Evolutionary conservation across 805 yeast genomes (phyloP).

Genomic region (Lipomyces anomalus): DNA sequence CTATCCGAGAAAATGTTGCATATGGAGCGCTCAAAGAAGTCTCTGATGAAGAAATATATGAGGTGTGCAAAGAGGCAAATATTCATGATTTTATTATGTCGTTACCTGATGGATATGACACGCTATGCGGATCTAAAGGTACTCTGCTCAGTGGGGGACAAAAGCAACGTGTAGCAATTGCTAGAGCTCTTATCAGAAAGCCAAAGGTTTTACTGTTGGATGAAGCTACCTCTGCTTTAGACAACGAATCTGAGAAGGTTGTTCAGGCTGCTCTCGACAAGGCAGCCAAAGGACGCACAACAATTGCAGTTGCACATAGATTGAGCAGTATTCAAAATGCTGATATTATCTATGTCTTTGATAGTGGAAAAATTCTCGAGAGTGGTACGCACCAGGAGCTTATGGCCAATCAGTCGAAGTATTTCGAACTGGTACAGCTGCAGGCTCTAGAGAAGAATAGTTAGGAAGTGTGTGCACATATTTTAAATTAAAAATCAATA

Average conservation of each 20-base stretch:
- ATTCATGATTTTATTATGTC: conserved; percentile 45
- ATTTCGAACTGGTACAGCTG: conserved; percentile 38
- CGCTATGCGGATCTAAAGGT: conserved; percentile 45
- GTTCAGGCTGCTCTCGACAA: conserved; percentile 56
- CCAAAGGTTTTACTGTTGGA: conserved; percentile 53
- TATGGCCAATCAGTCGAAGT: conserved; percentile 33
- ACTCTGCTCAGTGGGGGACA: conserved; percentile 58
- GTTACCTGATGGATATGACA: conserved; percentile 50
- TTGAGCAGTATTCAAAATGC: conserved; percentile 55
- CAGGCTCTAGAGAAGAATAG: conserved; percentile 40
- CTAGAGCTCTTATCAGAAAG: conserved; percentile 53
- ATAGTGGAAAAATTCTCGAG: conserved; percentile 52
- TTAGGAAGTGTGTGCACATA: too few species aligned
- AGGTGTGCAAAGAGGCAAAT: conserved; percentile 49
- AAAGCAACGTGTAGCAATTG: conserved; percentile 59
- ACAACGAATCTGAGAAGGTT: conserved; percentile 56
- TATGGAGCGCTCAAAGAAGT: conserved; percentile 33
- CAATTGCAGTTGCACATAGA: conserved; percentile 71
- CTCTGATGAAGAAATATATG: conserved; percentile 36
- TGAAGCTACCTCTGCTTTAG: conserved; percentile 53
- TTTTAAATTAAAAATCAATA: too few species aligned
- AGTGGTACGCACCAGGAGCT: conserved; percentile 43
- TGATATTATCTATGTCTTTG: conserved; percentile 47
- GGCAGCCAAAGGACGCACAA: conserved; percentile 60
- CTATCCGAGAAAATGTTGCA: conserved; percentile 71